phyloP scores from a whole-genome alignment of 768 basidiomycete genomes.

The Russula brevipes region DNA sequence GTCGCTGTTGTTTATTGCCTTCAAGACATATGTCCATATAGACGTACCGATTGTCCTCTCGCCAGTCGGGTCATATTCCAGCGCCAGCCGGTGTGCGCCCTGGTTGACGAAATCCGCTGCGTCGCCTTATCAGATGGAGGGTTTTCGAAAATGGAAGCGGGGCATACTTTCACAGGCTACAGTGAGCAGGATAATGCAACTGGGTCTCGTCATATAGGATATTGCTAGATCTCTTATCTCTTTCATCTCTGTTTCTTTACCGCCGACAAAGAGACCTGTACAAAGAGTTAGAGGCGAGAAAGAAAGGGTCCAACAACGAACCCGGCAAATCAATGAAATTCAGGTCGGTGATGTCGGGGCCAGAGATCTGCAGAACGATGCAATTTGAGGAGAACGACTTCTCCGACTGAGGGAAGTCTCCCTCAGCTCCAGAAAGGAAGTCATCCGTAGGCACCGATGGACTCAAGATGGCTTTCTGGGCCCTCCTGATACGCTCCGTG shows the following conservation, averaged over 20 bases:
- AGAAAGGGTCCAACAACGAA: slow-evolving; percentile 16
- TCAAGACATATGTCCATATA: neutral
- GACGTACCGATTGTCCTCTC: slow-evolving; percentile 62
- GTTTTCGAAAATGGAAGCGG: neutral
- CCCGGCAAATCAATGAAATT: slow-evolving; percentile 41
- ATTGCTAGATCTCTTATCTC: slow-evolving; percentile 55
- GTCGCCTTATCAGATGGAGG: neutral
- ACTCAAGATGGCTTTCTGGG: slow-evolving; percentile 61
- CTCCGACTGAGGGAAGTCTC: slow-evolving; percentile 13
- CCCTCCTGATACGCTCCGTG: slow-evolving; percentile 60
- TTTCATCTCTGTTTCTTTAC: slow-evolving; percentile 43
- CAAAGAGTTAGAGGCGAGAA: neutral
- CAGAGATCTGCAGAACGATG: slow-evolving; percentile 36
- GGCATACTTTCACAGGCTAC: slow-evolving; percentile 60
- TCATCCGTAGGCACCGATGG: slow-evolving; percentile 34
- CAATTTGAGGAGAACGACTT: slow-evolving; percentile 36
- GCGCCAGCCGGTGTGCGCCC: slow-evolving; percentile 63
- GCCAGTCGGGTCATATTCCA: slow-evolving; percentile 55
- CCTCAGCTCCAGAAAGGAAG: slow-evolving; percentile 40
- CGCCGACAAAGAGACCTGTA: slow-evolving; percentile 55
- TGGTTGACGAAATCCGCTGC: slow-evolving; percentile 79
- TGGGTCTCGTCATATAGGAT: slow-evolving; percentile 55
- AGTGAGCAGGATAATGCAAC: slow-evolving; percentile 56
- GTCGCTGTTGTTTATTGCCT: neutral
- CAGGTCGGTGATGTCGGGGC: slow-evolving; percentile 37